A percentile compares a stretch with the other conserved stretches of the same genome.
phyloP scores from a whole-genome alignment of 495 filamentous ascomycete genomes.

The Sporormia fimetaria region DNA sequence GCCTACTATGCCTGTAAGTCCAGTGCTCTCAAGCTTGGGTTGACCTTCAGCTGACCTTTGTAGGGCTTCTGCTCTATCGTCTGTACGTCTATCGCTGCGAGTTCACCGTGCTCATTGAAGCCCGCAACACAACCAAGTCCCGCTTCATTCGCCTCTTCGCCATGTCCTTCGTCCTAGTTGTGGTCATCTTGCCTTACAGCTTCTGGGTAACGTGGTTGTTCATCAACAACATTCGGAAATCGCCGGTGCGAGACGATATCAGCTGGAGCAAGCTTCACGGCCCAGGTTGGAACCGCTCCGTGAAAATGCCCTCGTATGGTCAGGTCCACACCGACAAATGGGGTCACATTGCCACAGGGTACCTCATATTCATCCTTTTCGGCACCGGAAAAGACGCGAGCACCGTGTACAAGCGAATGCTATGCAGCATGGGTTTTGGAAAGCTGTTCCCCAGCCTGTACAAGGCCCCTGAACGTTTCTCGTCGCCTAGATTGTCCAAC shows the following conservation, averaged over 20 bases:
- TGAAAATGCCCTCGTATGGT: constrained; percentile 48
- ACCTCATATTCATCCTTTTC: constrained; percentile 64
- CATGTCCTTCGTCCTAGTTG: constrained; percentile 55
- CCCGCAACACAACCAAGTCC: constrained; percentile 50
- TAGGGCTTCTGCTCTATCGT: constrained; percentile 53
- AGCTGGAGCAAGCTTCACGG: constrained; percentile 46
- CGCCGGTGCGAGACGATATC: constrained; percentile 42
- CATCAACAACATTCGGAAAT: constrained; percentile 27
- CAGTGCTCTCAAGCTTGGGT: constrained; percentile 2
- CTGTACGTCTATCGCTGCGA: constrained; percentile 53
- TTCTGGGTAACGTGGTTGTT: too few relatives aligned
- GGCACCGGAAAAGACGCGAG: constrained; percentile 67
- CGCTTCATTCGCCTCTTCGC: constrained; percentile 70
- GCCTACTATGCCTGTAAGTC: constrained; percentile 63
- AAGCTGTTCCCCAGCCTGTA: constrained; percentile 36
- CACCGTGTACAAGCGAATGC: constrained; percentile 54
- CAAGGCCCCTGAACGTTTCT: neutral
- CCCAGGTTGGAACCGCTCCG: constrained; percentile 47
- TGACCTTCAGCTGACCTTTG: constrained; percentile 11
- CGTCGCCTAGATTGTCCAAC: neutral
- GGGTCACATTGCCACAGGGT: constrained; percentile 48
- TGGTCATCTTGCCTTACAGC: constrained; percentile 53
- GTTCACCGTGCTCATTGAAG: constrained; percentile 47
- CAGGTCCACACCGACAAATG: constrained; percentile 53
- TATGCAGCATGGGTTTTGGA: constrained; percentile 42